Evolutionary conservation across 2,329 filamentous ascomycete species (phyloP), one percentile per base, ranked within the genome.

Genomic region (Calonectria leucothoes): DNA sequence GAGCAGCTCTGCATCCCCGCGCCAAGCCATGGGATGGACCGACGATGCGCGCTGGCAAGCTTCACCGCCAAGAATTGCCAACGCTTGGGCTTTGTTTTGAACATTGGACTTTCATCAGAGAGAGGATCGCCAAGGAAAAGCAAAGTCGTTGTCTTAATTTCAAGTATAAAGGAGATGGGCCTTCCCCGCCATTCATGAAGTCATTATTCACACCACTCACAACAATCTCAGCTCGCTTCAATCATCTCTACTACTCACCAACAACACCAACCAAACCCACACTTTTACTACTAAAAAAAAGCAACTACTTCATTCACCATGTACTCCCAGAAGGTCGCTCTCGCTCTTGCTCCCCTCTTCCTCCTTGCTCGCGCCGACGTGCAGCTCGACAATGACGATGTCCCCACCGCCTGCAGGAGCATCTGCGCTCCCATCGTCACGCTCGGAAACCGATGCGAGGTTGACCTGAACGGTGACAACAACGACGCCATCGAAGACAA

Each of bases 401-500:
- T 85, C 12, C 84, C 85, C 14, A 68, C 69, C 23, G 76, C 74
- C 51, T 86, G 85, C 79, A 74, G 77, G 33, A 71, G 78, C 75
- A 83, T 86, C 76, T 86, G 85, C 75, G 68, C 77, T 31, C 85
- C 85, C 51, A 77, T 86, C 37, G 81, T 79, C 12, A 73, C 82
- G 25, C 82, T 86, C 27, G 82, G 81, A 66, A 79, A 79, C 42
- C 79, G 77, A 49, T 87, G 86, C 74, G 82, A 84, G 37, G 81
- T 82, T 49, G 80, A 84, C 68, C 79, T 82, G 51, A 69, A 61
- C 35, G 77, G 79, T 52, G 77, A 82, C 69, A 78, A 74, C 67
- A 67, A 66, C 23, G 82, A 84, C 77, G 80, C 79, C 31, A 76
- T 80, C 33, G 84, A 86, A 77, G 79, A 84, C 61, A 82, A 80